Conservation (phyloP, 192 early-diverging fungal genomes). For the Coemansia sp. region DNA sequence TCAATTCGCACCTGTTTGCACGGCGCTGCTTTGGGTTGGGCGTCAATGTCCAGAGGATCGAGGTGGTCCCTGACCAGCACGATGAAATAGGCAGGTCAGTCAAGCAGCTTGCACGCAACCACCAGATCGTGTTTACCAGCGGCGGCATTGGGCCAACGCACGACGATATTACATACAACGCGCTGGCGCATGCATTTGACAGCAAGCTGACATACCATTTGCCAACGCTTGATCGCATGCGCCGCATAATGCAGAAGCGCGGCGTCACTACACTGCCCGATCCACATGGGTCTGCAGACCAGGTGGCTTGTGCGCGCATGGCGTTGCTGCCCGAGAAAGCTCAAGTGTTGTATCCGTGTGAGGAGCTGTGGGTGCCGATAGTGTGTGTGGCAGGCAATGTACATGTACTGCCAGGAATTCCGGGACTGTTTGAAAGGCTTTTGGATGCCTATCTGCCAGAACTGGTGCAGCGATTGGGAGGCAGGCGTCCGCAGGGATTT, state of each 20-base stretch:
- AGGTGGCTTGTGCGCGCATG: conserved; percentile 61
- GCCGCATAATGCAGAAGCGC: conserved; percentile 17
- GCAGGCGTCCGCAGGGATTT: conserved; percentile 8
- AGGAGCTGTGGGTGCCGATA: conserved; percentile 70
- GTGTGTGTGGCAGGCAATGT: conserved; percentile 61
- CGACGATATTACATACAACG: conserved; percentile 67
- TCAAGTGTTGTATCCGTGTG: conserved; percentile 40
- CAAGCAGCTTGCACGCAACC: conserved; percentile 43
- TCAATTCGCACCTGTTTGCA: conserved; percentile 62
- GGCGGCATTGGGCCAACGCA: conserved; percentile 75
- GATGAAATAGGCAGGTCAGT: conserved; percentile 52
- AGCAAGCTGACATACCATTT: conserved; percentile 55
- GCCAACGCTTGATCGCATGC: conserved; percentile 60
- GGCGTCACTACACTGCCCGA: conserved; percentile 21
- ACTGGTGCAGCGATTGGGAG: conserved; percentile 2
- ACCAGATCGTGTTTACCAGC: conserved; percentile 67
- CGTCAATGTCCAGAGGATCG: conserved; percentile 58
- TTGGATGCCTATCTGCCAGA: conserved; percentile 23
- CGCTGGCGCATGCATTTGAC: conserved; percentile 61
- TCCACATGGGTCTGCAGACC: conserved; percentile 23
- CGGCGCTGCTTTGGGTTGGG: conserved; percentile 62
- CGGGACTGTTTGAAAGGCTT: conserved; percentile 58
- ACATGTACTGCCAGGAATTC: conserved; percentile 69
- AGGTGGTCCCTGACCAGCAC: conserved; percentile 47
- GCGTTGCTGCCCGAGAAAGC: conserved; percentile 59